Evolutionary conservation across 768 basidiomycete species (phyloP).

Genomic region (Pisolithus marmoratus): DNA sequence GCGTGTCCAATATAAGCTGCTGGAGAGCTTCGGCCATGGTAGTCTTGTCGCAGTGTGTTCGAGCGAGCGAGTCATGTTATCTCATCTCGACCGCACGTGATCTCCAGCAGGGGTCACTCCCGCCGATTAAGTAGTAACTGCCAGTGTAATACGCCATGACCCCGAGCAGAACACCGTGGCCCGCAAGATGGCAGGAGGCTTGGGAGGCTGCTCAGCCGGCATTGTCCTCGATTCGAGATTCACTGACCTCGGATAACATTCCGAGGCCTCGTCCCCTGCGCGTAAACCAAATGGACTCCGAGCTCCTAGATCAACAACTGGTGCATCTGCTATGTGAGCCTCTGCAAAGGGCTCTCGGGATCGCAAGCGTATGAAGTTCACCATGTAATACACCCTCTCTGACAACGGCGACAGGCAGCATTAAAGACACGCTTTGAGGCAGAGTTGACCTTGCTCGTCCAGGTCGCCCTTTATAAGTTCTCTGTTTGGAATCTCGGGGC

Average conservation of each 20-base stretch:
- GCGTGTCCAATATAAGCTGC: slow-evolving; percentile 68
- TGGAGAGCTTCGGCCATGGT: slow-evolving; percentile 76
- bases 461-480: slow-evolving; percentile 70
- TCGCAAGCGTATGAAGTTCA: slow-evolving; percentile 52
- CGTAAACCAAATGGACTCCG: slow-evolving; percentile 89
- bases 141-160: slow-evolving; percentile 10
- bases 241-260: slow-evolving; percentile 27
- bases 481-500: slow-evolving; percentile 78
- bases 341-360: slow-evolving; percentile 62
- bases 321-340: slow-evolving; percentile 78
- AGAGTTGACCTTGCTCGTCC: slow-evolving; percentile 66
- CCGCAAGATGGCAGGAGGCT: slow-evolving; percentile 48
- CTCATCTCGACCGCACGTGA: background rate
- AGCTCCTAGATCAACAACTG: slow-evolving; percentile 85
- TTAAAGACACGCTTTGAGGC: slow-evolving; percentile 63
- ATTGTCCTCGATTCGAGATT: slow-evolving; percentile 42
- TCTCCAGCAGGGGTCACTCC: too few species aligned
- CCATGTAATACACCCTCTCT: slow-evolving; percentile 4
- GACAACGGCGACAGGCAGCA: slow-evolving; percentile 40
- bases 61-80: slow-evolving; percentile 2
- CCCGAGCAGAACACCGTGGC: slow-evolving; percentile 13
- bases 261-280: slow-evolving; percentile 53
- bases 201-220: slow-evolving; percentile 58
- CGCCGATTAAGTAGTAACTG: background rate
- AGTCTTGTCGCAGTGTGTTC: slow-evolving; percentile 2